phyloP scores from a whole-genome alignment of 2,329 filamentous ascomycete species.

The Apiospora arundinis region DNA sequence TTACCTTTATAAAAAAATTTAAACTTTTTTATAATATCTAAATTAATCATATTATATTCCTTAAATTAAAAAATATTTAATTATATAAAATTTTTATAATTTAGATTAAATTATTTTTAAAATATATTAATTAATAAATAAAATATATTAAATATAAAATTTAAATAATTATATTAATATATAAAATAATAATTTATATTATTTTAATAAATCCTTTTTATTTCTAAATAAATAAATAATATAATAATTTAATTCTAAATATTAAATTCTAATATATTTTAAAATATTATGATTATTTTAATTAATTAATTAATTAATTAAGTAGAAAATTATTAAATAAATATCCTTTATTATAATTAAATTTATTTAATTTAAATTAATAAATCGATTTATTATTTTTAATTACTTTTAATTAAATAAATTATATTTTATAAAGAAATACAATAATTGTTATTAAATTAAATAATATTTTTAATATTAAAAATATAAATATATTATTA shows the following conservation, averaged over 20 bases:
- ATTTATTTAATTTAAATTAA: not conserved
- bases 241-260: not conserved
- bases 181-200: not conserved
- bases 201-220: not conserved
- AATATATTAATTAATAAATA: too few relatives aligned
- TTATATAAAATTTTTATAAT: too few relatives aligned
- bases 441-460: not conserved
- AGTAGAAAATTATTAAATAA: too few relatives aligned
- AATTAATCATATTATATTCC: too few relatives aligned
- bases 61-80: too few relatives aligned
- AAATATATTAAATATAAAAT: too few relatives aligned
- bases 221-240: not conserved
- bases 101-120: too few relatives aligned
- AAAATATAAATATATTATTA: slow-evolving; percentile 20
- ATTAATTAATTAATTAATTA: not conserved
- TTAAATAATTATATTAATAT: not conserved
- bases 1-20: too few relatives aligned
- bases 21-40: too few relatives aligned
- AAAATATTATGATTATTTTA: not conserved
- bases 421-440: not conserved
- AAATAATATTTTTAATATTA: not conserved
- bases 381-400: too few relatives aligned
- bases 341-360: not conserved
- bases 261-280: not conserved
- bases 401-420: not conserved